These are phyloP conservation scores for Ramalina peruviana DNA, from an alignment of 495 filamentous ascomycete genomes.

Conservation along the genomic window DNA sequence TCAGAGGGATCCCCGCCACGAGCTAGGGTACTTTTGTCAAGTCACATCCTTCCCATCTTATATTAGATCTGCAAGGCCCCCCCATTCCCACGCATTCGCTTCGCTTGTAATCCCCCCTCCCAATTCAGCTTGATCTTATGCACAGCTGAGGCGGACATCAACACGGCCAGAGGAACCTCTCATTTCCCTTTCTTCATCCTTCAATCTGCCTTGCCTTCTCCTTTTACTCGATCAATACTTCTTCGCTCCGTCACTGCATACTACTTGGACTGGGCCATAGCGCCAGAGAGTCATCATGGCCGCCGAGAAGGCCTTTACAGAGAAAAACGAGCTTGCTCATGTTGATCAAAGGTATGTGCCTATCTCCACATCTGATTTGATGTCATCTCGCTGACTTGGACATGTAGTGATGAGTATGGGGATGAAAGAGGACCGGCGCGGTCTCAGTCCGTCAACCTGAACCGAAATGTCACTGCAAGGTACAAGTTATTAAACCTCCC, in stretches of 20 bases:
- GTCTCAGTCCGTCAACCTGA: conserved; percentile 9
- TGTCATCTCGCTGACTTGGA: neutral
- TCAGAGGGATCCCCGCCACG: too few species aligned
- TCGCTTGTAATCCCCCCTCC: too few species aligned
- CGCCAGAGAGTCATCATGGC: neutral
- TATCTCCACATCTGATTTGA: neutral
- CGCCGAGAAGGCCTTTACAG: neutral
- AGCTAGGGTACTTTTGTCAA: too few species aligned
- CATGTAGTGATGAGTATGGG: neutral
- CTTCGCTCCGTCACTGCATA: neutral
- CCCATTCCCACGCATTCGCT: too few species aligned
- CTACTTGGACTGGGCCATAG: neutral
- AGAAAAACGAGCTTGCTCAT: conserved; percentile 2
- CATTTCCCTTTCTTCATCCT: neutral
- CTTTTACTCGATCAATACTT: neutral
- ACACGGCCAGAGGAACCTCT: neutral
- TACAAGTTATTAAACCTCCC: neutral
- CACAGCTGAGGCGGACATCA: too few species aligned
- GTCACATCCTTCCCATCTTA: too few species aligned
- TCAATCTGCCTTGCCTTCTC: neutral
- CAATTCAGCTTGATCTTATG: too few species aligned
- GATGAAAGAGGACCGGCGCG: neutral
- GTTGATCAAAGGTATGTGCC: neutral
- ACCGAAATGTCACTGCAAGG: conserved; percentile 14
- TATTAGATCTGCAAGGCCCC: too few species aligned